Percentiles rank a stretch among this genome's conserved stretches.
Conservation (phyloP, 1,284 basidiomycete genomes). For the Ganoderma sinense region DNA sequence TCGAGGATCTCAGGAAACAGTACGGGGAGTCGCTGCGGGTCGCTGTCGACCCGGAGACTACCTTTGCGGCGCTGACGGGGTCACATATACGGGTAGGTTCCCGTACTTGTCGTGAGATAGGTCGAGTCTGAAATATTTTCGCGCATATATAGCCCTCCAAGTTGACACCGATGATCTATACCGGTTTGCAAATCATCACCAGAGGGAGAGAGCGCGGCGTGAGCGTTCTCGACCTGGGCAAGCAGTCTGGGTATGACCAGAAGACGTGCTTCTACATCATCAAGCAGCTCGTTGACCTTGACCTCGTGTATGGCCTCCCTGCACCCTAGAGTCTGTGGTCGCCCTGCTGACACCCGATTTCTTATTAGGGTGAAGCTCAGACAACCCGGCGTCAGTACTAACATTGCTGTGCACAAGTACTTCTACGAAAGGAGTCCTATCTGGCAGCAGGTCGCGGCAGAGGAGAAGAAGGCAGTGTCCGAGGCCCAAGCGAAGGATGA, state of each 20-base stretch:
- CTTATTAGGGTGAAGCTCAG: conserved; percentile 71
- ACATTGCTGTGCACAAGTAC: conserved; percentile 80
- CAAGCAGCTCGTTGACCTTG: conserved; percentile 74
- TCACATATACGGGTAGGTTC: conserved; percentile 76
- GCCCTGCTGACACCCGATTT: conserved; percentile 2
- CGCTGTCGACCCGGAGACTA: conserved; percentile 75
- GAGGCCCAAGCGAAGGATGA: conserved; percentile 38
- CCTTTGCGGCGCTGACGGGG: conserved; percentile 83
- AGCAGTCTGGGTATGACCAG: conserved; percentile 85
- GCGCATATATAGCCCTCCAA: conserved; percentile 65
- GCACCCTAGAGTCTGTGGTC: not conserved
- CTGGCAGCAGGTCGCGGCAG: conserved; percentile 76
- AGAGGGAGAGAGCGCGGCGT: conserved; percentile 81
- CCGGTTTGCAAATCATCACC: conserved; percentile 86
- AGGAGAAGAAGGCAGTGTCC: conserved; percentile 57
- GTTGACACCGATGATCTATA: conserved; percentile 85
- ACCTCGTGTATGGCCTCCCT: conserved; percentile 71
- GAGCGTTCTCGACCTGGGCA: conserved; percentile 80
- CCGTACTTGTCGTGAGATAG: not conserved
- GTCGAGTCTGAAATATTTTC: not conserved
- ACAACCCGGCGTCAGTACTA: conserved; percentile 77
- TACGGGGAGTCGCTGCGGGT: conserved; percentile 75
- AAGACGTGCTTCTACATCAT: conserved; percentile 90
- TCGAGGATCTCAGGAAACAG: conserved; percentile 61
- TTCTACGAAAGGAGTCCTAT: conserved; percentile 75